These are phyloP conservation scores for Pythium chondricola DNA, from an alignment of 352 stramenopile genomes.

Conservation along the genomic window DNA sequence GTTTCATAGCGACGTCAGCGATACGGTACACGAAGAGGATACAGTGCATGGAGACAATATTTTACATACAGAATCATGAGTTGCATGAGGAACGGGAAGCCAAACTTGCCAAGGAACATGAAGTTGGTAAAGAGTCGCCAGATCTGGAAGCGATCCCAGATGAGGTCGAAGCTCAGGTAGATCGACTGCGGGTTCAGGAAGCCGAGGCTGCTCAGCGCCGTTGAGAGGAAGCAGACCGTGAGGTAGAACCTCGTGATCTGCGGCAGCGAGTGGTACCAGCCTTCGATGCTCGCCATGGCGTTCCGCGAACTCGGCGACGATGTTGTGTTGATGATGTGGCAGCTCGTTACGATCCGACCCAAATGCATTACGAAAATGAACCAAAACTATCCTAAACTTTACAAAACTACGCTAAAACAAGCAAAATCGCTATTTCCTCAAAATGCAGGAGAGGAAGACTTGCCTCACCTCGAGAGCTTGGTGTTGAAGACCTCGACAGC, in stretches of 20 bases:
- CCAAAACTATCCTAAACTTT: neutral
- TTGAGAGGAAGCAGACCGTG: conserved; percentile 78
- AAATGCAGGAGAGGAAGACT: neutral
- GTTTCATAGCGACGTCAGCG: neutral
- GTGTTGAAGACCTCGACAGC: conserved; percentile 84
- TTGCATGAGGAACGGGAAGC: conserved; percentile 88
- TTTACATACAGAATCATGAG: conserved; percentile 82
- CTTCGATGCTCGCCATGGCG: conserved; percentile 70
- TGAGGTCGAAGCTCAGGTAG: conserved; percentile 81
- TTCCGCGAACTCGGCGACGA: too few relatives aligned
- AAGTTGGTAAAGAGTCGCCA: conserved; percentile 87
- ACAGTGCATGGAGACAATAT: neutral
- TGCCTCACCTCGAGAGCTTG: conserved; percentile 26
- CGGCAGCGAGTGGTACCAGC: conserved; percentile 81
- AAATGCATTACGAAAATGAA: too few relatives aligned
- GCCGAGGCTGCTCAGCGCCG: conserved; percentile 67
- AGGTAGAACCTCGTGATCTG: conserved; percentile 85
- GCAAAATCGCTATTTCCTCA: neutral
- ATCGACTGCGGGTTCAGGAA: conserved; percentile 77
- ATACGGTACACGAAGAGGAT: neutral
- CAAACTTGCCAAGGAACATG: conserved; percentile 85
- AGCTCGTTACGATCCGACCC: neutral
- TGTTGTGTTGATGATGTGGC: conserved; percentile 20
- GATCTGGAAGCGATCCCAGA: conserved; percentile 85
- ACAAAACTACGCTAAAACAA: neutral